Evolutionary conservation across 1,284 basidiomycete species (phyloP), one percentile per base, ranked within the genome.

Genomic region (Lentinus polychrous): DNA sequence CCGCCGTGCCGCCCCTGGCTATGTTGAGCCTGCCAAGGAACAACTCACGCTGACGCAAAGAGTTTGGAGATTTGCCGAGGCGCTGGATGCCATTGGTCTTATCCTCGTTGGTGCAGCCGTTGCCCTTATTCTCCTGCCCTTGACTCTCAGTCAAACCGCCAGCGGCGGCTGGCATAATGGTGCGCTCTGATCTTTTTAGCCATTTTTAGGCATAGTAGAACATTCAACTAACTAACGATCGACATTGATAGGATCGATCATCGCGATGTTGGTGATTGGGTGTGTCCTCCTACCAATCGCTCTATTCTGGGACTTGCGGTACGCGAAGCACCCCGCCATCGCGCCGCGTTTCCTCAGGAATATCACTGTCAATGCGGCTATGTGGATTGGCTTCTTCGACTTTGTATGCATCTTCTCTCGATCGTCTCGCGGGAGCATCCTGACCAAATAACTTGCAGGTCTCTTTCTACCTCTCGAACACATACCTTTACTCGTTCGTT

Each of bases 341-440:
- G 68, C 79, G 10, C 66, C 70, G 32, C 73, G 79, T 27, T 82
- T 86, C 66, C 61, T 82, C 43, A 58, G 60, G 33, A 84, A 85
- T 59, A 66, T 71, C 11, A 76, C 75, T 33, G 77, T 89, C 23
- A 68, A 86, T 20, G 69, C 77, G 22, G 78, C 83, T 0, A 71
- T 78, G 20, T 60, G 80, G 40, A 81, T 90, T 52, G 83, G 83
- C 5, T 82, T 81, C 59, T 78, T 83, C 50, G 84, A 87, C 62
- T 87, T 86, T 57, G 78, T 80, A 53, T 15, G 75, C 37, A 23
- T 18, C 8, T 7, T 43, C 37, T 17, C 45, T 49, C 32, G 27
- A n/a, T n/a, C n/a, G n/a, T n/a, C 18, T 36, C 27, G 5, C 5
- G 34, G 11, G 18, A 23, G 17, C 11, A 7, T 11, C n/a, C 39